Evolutionary conservation across 345 rosid species (phyloP), one percentile per base, ranked within the genome.

Genomic region (Populus euphratica): DNA sequence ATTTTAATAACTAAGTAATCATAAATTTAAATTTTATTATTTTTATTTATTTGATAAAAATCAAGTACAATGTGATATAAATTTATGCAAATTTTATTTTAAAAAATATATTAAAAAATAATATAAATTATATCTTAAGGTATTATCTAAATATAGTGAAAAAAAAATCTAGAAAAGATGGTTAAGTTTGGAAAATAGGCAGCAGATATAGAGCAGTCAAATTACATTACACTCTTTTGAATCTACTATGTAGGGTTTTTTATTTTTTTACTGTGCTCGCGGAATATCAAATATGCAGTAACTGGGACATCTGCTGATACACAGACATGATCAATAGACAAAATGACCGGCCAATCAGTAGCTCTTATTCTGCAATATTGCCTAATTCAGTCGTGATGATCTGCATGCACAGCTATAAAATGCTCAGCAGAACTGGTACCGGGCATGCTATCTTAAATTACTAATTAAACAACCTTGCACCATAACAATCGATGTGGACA

Each of bases 191-290:
- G 33, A 61, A 20, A 69, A 36, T 73, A 5, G 69, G 73, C 82
- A 81, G 83, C 10, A 12, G 65, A 56, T 87, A 78, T 81, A 74
- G 85, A 77, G 27, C 81, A 83, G 83, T 81, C 17, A 61, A 41
- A 54, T 56, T 14, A 73, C 72, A 68, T 56, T 14, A 73, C 72
- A 68, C 68, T 79, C 77, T 61, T 68, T 14, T 1, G 18, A 49
- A 39, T 39, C 8, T 39, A 39, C 10, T 1, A 39, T 39, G 10
- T 39, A 39, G 5, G 35, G 3, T 33, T 33, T 33, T 33, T 4
- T 33, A 0, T 39, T 5, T 39, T 4, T 49, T 5, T 49, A 49
- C 18, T 1, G 52, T 50, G 59, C 59, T 52, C 18, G 59, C 20
- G n/a, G 18, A 39, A 39, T 33, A 33, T 33, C 35, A 4, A 52